Evolutionary conservation across 1,139 yeast species (phyloP).

Genomic region (Lodderomyces orthopsilosis): DNA sequence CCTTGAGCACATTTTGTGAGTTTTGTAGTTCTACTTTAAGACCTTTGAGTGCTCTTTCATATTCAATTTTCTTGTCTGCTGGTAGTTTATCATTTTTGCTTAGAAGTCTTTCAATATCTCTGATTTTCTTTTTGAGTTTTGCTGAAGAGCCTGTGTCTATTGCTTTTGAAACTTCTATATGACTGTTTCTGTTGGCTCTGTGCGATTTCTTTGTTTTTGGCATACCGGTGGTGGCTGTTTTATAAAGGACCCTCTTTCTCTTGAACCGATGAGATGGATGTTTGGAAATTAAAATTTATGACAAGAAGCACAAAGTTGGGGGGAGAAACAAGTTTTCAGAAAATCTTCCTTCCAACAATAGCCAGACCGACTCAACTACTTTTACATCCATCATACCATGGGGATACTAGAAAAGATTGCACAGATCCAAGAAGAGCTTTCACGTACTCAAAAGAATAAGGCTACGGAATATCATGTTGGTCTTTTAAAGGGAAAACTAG

Average conservation of each 20-base stretch:
- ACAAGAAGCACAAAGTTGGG: too few relatives aligned
- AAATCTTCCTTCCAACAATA: background rate
- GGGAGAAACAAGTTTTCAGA: background rate
- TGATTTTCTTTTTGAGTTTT: slow-evolving; percentile 76
- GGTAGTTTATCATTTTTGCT: slow-evolving; percentile 56
- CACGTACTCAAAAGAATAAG: slow-evolving; percentile 94
- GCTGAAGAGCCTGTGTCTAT: slow-evolving; percentile 43
- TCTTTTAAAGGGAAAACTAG: slow-evolving; percentile 87
- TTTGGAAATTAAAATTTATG: background rate
- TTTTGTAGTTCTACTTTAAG: slow-evolving; percentile 62
- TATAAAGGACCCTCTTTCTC: too few relatives aligned
- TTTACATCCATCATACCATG: slow-evolving; percentile 17
- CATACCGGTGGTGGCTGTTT: too few relatives aligned
- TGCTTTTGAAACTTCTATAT: slow-evolving; percentile 28
- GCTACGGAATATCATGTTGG: slow-evolving; percentile 98
- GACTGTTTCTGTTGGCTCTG: slow-evolving; percentile 12
- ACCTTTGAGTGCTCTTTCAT: slow-evolving; percentile 83
- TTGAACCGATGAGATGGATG: background rate
- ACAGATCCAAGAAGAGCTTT: slow-evolving; percentile 88
- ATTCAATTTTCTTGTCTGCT: slow-evolving; percentile 72
- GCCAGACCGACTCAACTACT: background rate
- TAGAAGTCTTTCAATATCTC: slow-evolving; percentile 78
- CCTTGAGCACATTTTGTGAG: slow-evolving; percentile 48
- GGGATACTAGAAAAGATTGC: slow-evolving; percentile 67
- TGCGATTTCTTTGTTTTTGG: slow-evolving; percentile 2